Evolutionary conservation across 352 stramenopile genomes (phyloP).

Genomic region (Phytophthora pisi): DNA sequence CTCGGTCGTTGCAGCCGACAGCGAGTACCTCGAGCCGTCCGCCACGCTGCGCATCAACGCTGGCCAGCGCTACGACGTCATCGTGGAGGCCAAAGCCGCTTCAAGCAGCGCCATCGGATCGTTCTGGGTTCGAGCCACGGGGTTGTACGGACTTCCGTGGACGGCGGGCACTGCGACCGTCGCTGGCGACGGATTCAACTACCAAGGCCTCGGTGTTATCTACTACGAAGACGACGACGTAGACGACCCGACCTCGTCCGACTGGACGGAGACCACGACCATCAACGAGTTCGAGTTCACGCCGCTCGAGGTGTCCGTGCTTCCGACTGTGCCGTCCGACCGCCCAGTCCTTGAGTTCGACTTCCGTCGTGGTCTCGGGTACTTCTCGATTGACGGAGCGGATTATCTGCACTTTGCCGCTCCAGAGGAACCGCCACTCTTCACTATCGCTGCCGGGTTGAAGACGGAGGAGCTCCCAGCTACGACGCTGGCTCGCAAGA

Average conservation of each 20-base stretch:
- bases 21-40: constrained; percentile 31
- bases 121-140: constrained; percentile 37
- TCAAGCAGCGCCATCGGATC: constrained; percentile 12
- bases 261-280: constrained; percentile 20
- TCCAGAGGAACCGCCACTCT: constrained; percentile 24
- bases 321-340: constrained; percentile 22
- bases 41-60: constrained; percentile 33
- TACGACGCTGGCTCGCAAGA: constrained; percentile 12
- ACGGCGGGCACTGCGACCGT: constrained; percentile 17
- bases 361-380: constrained; percentile 17
- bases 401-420: constrained; percentile 23
- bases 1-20: constrained; percentile 34
- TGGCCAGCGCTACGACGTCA: constrained; percentile 38
- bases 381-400: constrained; percentile 28
- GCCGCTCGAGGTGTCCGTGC: constrained; percentile 7
- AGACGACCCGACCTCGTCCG: constrained; percentile 19
- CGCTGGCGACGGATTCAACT: constrained; percentile 32
- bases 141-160: constrained; percentile 29
- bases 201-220: constrained; percentile 24
- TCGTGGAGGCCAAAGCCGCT: constrained; percentile 27
- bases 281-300: constrained; percentile 36
- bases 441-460: constrained; percentile 26
- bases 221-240: constrained; percentile 22
- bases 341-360: constrained; percentile 35
- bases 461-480: constrained; percentile 22